Conservation (phyloP, 768 basidiomycete species). For the Imleria badia region DNA sequence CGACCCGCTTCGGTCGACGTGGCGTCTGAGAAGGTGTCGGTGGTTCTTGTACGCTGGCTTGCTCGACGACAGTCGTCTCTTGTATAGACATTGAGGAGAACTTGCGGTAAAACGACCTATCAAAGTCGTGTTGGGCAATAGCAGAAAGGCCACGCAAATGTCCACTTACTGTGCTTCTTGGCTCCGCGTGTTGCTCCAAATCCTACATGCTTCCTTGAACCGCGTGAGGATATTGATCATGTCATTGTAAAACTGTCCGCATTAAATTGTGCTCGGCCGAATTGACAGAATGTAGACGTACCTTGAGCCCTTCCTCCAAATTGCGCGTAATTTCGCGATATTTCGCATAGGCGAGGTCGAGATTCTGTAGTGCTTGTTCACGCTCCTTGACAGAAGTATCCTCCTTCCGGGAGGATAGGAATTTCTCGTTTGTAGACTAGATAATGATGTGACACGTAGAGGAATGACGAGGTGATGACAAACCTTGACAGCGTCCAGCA, state of each 20-base stretch:
- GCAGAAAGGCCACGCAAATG: background rate
- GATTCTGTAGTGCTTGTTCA: constrained; percentile 75
- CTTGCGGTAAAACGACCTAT: constrained; percentile 20
- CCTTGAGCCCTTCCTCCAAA: constrained; percentile 86
- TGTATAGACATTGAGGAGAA: constrained; percentile 34
- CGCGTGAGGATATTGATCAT: constrained; percentile 67
- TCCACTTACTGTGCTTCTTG: constrained; percentile 70
- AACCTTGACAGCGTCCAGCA: constrained; percentile 72
- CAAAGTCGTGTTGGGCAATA: background rate
- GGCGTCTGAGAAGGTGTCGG: constrained; percentile 7
- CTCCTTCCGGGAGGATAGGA: constrained; percentile 74
- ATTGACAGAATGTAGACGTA: constrained; percentile 22
- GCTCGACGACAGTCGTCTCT: constrained; percentile 18
- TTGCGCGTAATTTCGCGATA: constrained; percentile 84
- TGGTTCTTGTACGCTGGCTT: background rate
- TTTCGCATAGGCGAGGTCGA: constrained; percentile 84
- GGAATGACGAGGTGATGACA: constrained; percentile 11
- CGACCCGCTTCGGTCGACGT: constrained; percentile 27
- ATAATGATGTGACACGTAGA: background rate
- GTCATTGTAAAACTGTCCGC: constrained; percentile 84
- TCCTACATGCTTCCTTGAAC: constrained; percentile 74
- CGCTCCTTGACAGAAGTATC: constrained; percentile 78
- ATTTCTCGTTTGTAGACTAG: constrained; percentile 67
- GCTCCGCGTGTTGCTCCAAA: constrained; percentile 70
- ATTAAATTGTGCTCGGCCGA: background rate